A percentile compares a stretch with the other conserved stretches of the same genome.
Conservation (phyloP, 139 green algal species). For the Haematococcus sp. region DNA sequence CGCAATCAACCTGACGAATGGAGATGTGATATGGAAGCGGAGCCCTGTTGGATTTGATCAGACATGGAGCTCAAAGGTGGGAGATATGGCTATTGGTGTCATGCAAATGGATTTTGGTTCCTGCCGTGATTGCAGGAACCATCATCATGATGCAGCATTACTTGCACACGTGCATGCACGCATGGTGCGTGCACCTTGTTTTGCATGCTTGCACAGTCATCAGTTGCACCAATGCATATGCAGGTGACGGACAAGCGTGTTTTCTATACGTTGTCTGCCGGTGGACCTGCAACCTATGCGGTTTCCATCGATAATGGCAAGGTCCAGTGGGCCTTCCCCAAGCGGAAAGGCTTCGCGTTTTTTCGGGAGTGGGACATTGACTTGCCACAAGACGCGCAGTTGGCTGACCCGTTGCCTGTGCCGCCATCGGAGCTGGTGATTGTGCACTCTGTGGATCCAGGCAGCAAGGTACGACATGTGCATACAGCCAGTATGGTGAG, state of each 20-base stretch:
- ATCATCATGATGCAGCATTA: too few relatives aligned
- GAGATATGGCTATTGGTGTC: neutral
- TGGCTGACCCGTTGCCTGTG: neutral
- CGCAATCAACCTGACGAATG: neutral
- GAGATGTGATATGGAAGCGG: neutral
- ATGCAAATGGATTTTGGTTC: neutral
- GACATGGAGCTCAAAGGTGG: neutral
- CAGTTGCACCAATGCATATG: neutral
- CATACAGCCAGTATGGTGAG: too few relatives aligned
- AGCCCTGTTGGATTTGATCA: neutral
- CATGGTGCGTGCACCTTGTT: too few relatives aligned
- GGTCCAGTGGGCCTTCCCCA: neutral
- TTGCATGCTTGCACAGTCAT: too few relatives aligned
- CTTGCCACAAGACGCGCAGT: slow-evolving; percentile 2
- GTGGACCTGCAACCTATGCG: neutral
- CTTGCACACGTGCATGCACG: too few relatives aligned
- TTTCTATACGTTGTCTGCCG: neutral
- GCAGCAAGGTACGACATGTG: neutral
- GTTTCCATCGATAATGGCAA: neutral
- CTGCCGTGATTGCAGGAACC: too few relatives aligned
- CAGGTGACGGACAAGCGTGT: slow-evolving; percentile 6
- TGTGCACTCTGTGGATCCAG: neutral
- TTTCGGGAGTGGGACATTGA: neutral
- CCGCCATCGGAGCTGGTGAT: neutral
- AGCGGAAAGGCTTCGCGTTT: neutral